Conservation (phyloP, 2,329 filamentous ascomycete genomes). For the Thelonectria rubi region DNA sequence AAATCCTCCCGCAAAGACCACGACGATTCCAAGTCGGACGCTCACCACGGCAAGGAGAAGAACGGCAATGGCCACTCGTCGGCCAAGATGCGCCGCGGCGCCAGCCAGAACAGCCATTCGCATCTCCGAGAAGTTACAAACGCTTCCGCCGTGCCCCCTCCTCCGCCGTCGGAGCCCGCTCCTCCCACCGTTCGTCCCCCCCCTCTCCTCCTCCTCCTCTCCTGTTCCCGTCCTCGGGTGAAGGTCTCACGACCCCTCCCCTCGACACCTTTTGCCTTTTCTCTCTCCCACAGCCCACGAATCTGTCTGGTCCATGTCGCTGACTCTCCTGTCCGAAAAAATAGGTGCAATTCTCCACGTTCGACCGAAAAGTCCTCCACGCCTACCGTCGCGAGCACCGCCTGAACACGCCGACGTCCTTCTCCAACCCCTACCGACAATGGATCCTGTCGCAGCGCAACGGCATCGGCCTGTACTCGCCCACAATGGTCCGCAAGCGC, state of each 20-base stretch:
- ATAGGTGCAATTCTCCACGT: conserved; percentile 72
- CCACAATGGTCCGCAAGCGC: conserved; percentile 76
- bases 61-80: conserved; percentile 54
- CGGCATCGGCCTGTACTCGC: conserved; percentile 75
- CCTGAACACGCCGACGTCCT: conserved; percentile 75
- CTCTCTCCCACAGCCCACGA: no score
- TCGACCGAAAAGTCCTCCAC: conserved; percentile 74
- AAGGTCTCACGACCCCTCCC: conserved; percentile 1
- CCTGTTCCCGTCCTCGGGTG: conserved; percentile 16
- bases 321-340: conserved; percentile 28
- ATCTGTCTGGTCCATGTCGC: no score
- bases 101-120: conserved; percentile 60
- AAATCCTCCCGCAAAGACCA: conserved; percentile 56
- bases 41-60: conserved; percentile 55
- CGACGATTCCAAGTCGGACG: conserved; percentile 58
- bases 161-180: conserved; percentile 41
- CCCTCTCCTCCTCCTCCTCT: no score
- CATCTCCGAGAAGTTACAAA: conserved; percentile 56
- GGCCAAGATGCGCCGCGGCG: conserved; percentile 65
- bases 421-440: conserved; percentile 70
- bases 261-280: no score
- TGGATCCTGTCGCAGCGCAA: conserved; percentile 68
- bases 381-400: conserved; percentile 79
- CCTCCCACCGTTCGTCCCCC: conserved; percentile 48
- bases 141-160: conserved; percentile 48